phyloP scores from a whole-genome alignment of 371 early-diverging fungal species.

The Mycotypha africana region DNA sequence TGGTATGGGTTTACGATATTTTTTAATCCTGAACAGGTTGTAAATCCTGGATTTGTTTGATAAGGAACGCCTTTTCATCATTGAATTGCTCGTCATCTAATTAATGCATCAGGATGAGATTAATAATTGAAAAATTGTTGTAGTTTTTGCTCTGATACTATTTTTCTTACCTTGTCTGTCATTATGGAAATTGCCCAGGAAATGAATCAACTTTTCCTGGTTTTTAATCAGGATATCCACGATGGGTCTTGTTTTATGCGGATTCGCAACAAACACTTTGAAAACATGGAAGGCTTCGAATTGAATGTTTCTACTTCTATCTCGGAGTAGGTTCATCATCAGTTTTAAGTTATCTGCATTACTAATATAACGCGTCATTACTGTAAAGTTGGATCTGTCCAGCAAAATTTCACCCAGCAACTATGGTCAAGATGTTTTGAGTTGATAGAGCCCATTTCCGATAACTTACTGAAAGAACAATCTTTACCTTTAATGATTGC shows the following conservation, averaged over 20 bases:
- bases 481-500: conserved; percentile 89
- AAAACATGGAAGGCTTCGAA: conserved; percentile 99
- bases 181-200: conserved; percentile 88
- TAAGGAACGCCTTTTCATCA: conserved; percentile 95
- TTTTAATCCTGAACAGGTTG: conserved; percentile 36
- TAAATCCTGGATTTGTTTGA: conserved; percentile 81
- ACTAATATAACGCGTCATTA: conserved; percentile 94
- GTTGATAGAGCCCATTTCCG: no score
- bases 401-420: conserved; percentile 94
- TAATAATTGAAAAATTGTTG: no score
- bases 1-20: no score
- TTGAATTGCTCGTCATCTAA: conserved; percentile 96
- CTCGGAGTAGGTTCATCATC: conserved; percentile 95
- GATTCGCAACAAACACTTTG: conserved; percentile 98
- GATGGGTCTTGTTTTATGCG: conserved; percentile 91
- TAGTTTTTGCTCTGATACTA: no score
- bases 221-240: conserved; percentile 90
- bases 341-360: conserved; percentile 91
- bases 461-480: background rate
- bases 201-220: conserved; percentile 83
- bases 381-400: conserved; percentile 90
- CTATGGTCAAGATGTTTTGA: no score
- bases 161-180: conserved; percentile 76
- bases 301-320: conserved; percentile 94
- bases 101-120: background rate